These are phyloP conservation scores for Ephemerocybe angulata DNA, from an alignment of 768 basidiomycete species.

Conservation along the genomic window DNA sequence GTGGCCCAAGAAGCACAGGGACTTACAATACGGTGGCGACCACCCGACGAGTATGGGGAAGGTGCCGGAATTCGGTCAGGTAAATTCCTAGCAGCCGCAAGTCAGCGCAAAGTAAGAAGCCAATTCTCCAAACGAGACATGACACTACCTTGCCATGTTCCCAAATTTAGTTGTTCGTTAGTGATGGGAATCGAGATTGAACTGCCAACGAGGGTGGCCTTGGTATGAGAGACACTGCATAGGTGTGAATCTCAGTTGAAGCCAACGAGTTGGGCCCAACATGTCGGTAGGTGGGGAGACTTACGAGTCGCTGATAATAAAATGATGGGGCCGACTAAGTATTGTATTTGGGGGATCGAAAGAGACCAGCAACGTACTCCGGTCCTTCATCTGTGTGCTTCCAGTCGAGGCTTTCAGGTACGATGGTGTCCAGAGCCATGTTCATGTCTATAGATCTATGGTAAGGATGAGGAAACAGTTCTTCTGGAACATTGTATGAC, in stretches of 20 bases:
- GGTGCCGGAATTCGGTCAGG: conserved; percentile 78
- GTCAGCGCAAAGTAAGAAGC: neutral
- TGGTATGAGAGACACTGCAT: conserved; percentile 82
- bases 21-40: conserved; percentile 81
- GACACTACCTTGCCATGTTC: conserved; percentile 83
- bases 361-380: conserved; percentile 53
- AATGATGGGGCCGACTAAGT: too few relatives aligned
- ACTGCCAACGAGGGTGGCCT: conserved; percentile 80
- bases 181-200: conserved; percentile 84
- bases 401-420: conserved; percentile 83
- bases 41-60: conserved; percentile 59
- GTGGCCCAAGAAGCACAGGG: neutral
- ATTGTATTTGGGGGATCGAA: neutral
- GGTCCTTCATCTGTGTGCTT: conserved; percentile 88
- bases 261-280: too few relatives aligned
- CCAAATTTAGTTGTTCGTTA: conserved; percentile 70
- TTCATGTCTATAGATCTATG: conserved; percentile 70
- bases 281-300: too few relatives aligned
- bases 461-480: neutral
- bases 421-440: conserved; percentile 86
- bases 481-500: conserved; percentile 8
- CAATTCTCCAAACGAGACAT: neutral
- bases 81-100: conserved; percentile 74
- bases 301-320: too few relatives aligned
- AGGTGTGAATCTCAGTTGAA: neutral